A percentile compares a stretch with the other conserved stretches of the same genome.
Evolutionary conservation across 352 stramenopile genomes (phyloP).

Genomic region (Phytophthora palmivora): DNA sequence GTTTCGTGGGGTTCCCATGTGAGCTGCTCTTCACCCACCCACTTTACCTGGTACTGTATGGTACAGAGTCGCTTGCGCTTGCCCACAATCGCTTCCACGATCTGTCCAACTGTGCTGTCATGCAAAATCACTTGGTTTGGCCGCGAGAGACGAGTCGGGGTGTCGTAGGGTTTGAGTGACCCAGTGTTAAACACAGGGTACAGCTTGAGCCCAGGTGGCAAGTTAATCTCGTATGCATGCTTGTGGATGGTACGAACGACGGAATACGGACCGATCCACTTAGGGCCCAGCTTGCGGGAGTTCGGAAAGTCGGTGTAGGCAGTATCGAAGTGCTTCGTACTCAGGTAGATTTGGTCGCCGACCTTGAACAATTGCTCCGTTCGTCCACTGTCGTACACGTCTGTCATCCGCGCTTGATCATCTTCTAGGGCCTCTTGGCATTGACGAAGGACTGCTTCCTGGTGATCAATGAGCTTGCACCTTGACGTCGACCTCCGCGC

Average conservation of each 20-base stretch:
- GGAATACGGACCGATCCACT: conserved; percentile 26
- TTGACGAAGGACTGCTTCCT: conserved; percentile 6
- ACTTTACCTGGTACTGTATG: conserved; percentile 9
- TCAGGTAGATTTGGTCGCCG: conserved; percentile 20
- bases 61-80: background rate
- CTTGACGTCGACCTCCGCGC: background rate
- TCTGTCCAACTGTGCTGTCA: conserved; percentile 11
- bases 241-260: conserved; percentile 24
- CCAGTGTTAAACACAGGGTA: conserved; percentile 20
- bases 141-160: background rate
- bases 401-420: conserved; percentile 16
- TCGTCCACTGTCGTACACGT: conserved; percentile 21
- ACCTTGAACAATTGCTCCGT: conserved; percentile 21
- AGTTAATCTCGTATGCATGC: conserved; percentile 27
- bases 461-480: conserved; percentile 1
- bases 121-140: conserved; percentile 5
- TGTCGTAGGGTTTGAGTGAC: conserved; percentile 16
- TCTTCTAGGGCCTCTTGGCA: conserved; percentile 12
- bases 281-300: conserved; percentile 19
- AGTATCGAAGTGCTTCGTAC: conserved; percentile 22
- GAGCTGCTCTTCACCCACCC: conserved; percentile 9
- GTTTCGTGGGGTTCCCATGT: conserved; percentile 18
- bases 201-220: conserved; percentile 12
- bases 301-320: conserved; percentile 20
- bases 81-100: conserved; percentile 8